A percentile compares a stretch with the other conserved stretches of the same genome.
These are phyloP conservation scores for Sporobolomyces roseus DNA, from an alignment of 768 basidiomycete species.

Conservation along the genomic window DNA sequence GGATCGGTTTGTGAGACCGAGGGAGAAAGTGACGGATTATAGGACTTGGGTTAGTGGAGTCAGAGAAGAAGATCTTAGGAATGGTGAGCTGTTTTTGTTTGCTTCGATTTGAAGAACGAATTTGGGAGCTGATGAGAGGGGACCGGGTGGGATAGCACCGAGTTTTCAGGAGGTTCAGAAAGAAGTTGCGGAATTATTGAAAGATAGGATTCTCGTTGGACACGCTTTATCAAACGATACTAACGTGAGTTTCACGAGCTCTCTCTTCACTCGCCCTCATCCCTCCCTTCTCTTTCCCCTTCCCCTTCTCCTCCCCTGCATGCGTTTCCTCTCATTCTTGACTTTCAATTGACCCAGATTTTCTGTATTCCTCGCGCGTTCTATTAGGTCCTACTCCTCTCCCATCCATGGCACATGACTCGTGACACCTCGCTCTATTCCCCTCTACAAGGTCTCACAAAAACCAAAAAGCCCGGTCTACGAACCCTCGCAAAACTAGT, in stretches of 20 bases:
- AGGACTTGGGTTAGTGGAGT: constrained; percentile 86
- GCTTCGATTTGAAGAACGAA: no score
- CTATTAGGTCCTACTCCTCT: constrained; percentile 50
- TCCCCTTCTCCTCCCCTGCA: no score
- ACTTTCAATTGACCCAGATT: no score
- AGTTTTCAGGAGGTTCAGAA: constrained; percentile 75
- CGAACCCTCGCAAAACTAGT: constrained; percentile 75
- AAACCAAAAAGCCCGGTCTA: constrained; percentile 67
- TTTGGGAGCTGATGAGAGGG: no score
- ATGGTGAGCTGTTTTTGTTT: constrained; percentile 58
- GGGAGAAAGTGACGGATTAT: constrained; percentile 87
- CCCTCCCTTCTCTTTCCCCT: no score
- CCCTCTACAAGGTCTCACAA: constrained; percentile 55
- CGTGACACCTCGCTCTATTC: constrained; percentile 52
- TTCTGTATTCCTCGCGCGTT: background rate
- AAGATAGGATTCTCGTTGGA: constrained; percentile 76
- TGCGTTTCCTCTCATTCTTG: no score
- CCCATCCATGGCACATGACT: constrained; percentile 50
- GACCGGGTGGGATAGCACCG: no score
- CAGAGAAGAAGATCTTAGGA: constrained; percentile 65
- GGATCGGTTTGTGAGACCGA: constrained; percentile 80
- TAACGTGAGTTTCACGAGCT: constrained; percentile 56
- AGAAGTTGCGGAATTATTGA: constrained; percentile 67
- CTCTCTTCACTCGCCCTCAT: no score
- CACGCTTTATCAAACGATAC: constrained; percentile 90